Base-by-base conservation (phyloP, 192 early-diverging fungal genomes). In the Gamsiella multidivaricata region DNA sequence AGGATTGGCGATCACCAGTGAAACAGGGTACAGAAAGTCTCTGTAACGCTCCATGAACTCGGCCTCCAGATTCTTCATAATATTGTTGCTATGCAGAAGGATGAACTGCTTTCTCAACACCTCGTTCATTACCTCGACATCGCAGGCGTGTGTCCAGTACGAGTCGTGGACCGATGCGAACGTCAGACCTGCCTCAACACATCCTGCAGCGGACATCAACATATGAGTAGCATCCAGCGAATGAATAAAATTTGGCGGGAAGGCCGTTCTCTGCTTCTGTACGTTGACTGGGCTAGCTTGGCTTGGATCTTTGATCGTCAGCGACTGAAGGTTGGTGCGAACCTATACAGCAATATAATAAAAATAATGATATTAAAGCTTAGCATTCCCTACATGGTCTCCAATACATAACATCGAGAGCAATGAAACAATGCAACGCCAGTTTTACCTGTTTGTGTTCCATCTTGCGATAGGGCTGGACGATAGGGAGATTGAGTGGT, bases 231-330 rank as follows among this genome's bases (percentile, higher is more conserved):
- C 97, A 80, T 99, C 97, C 26, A 99, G 85, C 5, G 95, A 97
- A 81, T 99, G 97, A 75, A 99, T 94, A 85, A 94, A 99, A 86
- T 99, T 99, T 28, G 97, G 97, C 39, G 97, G 97, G 86, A 99
- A 99, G 2, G 97, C 97, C 2, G 93, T 93, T 42, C 92, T 90
- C 78, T 99, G 97, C 85, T 97, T 99, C 57, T 86, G 86, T 15
- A 90, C 75, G 84, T 99, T 95, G 26, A 97, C 95, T 20, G 95
- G 93, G 29, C 92, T 82, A 18, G 86, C 82, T 36, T 84, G 82
- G 53, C 86, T 84, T 2, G 86, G 68, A 80, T 99, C 95, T 26
- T 68, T 69, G 42, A 99, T 85, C 12, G 81, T 87, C 32, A 97
- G 82, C 28, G 87, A 88, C 82, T 97, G 96, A 45, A 97, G 81